Evolutionary conservation across 768 basidiomycete species (phyloP).

Genomic region (Lactifluus hygrophoroides): DNA sequence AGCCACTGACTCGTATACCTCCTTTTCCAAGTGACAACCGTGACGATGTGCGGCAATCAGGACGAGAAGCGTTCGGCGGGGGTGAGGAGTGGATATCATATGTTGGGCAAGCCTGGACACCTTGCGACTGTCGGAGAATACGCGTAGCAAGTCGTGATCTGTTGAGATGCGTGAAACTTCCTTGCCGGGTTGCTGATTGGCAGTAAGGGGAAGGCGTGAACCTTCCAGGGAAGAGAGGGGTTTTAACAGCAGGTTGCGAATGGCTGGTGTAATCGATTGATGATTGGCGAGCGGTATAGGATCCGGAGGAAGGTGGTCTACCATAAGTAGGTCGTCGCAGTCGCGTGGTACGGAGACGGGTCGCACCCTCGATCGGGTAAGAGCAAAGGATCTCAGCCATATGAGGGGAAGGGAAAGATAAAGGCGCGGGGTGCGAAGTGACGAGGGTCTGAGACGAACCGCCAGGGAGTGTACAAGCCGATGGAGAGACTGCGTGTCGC

Average conservation of each 20-base stretch:
- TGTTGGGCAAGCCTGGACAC: slow-evolving; percentile 8
- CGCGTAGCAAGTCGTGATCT: background rate
- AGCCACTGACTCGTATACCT: slow-evolving; percentile 50
- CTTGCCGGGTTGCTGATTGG: background rate
- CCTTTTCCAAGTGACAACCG: slow-evolving; percentile 42
- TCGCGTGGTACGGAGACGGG: background rate
- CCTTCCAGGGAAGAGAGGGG: background rate
- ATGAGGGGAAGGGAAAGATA: slow-evolving; percentile 15
- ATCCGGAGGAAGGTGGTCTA: background rate
- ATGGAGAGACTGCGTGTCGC: slow-evolving; percentile 42
- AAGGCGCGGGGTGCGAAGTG: slow-evolving; percentile 12
- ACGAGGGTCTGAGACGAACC: slow-evolving; percentile 23
- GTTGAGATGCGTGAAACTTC: background rate
- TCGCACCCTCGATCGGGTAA: slow-evolving; percentile 1
- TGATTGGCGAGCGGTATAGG: background rate
- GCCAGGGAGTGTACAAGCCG: slow-evolving; percentile 23
- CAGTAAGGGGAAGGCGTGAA: background rate
- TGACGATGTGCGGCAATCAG: slow-evolving; percentile 41
- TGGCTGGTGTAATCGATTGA: background rate
- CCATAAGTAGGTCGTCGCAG: background rate
- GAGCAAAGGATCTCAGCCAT: slow-evolving; percentile 22
- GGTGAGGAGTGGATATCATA: slow-evolving; percentile 19
- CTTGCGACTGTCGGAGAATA: slow-evolving; percentile 16
- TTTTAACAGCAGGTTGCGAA: background rate
- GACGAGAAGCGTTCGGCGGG: slow-evolving; percentile 36